A percentile compares a stretch with the other conserved stretches of the same genome.
Evolutionary conservation across 192 early-diverging fungal genomes (phyloP).

Genomic region (Umbelopsis vinacea): DNA sequence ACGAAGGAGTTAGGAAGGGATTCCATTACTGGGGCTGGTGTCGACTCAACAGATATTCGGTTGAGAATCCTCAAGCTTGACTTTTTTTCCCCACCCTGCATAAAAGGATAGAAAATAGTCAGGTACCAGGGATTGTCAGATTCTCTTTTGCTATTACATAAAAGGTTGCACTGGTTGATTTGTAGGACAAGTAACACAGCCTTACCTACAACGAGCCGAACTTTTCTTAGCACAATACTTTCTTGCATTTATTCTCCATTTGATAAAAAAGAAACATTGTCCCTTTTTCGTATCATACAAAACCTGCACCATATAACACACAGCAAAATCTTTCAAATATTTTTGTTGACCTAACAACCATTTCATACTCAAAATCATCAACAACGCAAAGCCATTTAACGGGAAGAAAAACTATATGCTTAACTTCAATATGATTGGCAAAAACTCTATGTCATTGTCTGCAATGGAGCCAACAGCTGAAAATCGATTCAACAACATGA

Average conservation of each 20-base stretch:
- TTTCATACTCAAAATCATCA: not conserved
- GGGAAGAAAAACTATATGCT: not conserved
- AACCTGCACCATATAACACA: no score
- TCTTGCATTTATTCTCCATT: no score
- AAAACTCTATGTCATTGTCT: not conserved
- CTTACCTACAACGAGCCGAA: not conserved
- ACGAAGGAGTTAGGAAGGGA: conserved; percentile 2
- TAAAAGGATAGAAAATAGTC: conserved; percentile 12
- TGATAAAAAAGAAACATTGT: no score
- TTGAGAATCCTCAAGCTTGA: no score
- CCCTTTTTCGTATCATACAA: no score
- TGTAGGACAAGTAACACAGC: not conserved
- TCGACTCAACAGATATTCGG: not conserved
- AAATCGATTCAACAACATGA: not conserved
- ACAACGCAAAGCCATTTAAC: not conserved
- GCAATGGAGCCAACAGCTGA: not conserved
- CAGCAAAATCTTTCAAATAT: no score
- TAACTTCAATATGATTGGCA: not conserved
- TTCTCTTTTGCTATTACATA: not conserved
- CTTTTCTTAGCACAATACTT: no score
- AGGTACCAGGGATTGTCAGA: conserved; percentile 16
- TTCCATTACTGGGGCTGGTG: not conserved
- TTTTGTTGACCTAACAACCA: no score
- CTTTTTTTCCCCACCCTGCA: conserved; percentile 11
- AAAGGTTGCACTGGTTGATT: not conserved